phyloP scores from a whole-genome alignment of 2,329 filamentous ascomycete species.

The Diaporthe vexans region DNA sequence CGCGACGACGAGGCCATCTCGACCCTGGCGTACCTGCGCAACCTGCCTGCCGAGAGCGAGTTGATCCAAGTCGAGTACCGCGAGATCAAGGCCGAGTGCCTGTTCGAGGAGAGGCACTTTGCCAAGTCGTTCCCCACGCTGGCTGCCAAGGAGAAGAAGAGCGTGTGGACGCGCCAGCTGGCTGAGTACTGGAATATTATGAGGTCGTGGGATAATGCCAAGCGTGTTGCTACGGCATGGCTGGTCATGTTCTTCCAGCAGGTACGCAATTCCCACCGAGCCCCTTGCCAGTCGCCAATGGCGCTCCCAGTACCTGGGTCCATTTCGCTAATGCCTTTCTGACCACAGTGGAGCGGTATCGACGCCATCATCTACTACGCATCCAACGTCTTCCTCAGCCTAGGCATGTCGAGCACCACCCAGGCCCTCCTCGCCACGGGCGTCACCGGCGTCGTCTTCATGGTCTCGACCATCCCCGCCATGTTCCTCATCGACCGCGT shows the following conservation, averaged over 20 bases:
- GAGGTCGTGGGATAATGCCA: conserved; percentile 63
- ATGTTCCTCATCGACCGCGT: conserved; percentile 56
- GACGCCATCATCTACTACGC: conserved; percentile 41
- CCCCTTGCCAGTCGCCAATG: too few relatives aligned
- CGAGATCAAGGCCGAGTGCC: conserved; percentile 61
- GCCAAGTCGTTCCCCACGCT: conserved; percentile 60
- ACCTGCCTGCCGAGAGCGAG: conserved; percentile 49
- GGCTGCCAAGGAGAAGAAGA: conserved; percentile 57
- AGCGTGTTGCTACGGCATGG: conserved; percentile 59
- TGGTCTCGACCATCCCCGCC: conserved; percentile 48
- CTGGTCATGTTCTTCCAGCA: conserved; percentile 64
- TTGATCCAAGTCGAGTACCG: conserved; percentile 59
- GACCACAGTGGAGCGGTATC: conserved; percentile 19
- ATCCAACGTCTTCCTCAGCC: conserved; percentile 40
- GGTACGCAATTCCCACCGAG: neutral
- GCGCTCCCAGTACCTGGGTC: too few relatives aligned
- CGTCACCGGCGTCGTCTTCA: conserved; percentile 51
- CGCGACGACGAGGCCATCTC: conserved; percentile 44
- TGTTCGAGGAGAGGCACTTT: conserved; percentile 59
- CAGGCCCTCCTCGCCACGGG: conserved; percentile 52
- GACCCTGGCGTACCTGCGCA: conserved; percentile 49
- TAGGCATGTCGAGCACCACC: conserved; percentile 46
- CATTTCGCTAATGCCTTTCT: neutral
- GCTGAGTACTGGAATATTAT: conserved; percentile 65
- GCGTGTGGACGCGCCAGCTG: conserved; percentile 58